A percentile compares a stretch with the other conserved stretches of the same genome.
Conservation (phyloP, 2,329 filamentous ascomycete species). For the Ophiostoma sp. region DNA sequence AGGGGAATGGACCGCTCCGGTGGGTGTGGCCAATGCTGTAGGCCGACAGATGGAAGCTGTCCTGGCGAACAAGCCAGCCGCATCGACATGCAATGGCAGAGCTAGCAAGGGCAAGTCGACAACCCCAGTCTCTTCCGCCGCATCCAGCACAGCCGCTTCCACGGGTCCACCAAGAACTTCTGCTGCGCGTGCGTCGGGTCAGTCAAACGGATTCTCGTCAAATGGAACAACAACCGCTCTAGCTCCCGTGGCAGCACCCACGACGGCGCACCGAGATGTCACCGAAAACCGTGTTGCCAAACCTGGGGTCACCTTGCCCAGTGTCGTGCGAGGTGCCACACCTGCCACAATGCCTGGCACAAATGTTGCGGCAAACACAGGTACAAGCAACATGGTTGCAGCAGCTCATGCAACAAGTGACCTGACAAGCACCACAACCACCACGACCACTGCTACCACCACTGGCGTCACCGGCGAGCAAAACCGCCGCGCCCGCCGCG, state of each 20-base stretch:
- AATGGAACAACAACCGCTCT: background rate
- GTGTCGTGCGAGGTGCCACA: background rate
- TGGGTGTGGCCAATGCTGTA: background rate
- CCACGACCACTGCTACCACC: background rate
- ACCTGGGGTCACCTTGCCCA: background rate
- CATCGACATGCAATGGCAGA: background rate
- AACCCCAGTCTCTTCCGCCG: background rate
- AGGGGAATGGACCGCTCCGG: background rate
- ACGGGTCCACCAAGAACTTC: background rate
- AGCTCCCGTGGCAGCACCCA: background rate
- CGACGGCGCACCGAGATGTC: background rate
- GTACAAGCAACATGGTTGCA: background rate
- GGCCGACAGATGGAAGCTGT: background rate
- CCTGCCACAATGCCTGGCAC: background rate
- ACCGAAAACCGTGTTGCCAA: background rate
- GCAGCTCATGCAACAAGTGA: background rate
- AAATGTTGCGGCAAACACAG: background rate
- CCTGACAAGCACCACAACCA: background rate
- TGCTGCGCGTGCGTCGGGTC: background rate
- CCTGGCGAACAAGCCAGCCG: background rate
- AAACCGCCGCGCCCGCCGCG: conserved; percentile 28
- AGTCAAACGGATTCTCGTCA: background rate
- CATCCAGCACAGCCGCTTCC: background rate
- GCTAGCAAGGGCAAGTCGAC: background rate
- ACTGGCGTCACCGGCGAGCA: conserved; percentile 8